Evolutionary conservation across 2,329 filamentous ascomycete species (phyloP).

Genomic region (Cladobotryum mycophilum): DNA sequence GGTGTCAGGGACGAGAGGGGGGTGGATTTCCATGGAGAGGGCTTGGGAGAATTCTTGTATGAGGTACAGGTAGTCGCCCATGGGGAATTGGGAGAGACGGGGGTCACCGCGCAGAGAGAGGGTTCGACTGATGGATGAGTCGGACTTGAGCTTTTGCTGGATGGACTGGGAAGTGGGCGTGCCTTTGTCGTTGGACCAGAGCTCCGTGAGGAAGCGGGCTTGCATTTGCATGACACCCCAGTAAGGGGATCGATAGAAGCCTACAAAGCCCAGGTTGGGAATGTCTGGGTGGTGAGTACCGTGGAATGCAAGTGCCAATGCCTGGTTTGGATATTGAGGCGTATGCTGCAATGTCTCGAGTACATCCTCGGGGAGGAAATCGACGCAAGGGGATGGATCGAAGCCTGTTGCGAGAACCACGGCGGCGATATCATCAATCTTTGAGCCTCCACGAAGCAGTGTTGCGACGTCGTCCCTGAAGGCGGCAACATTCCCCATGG

Average conservation of each 20-base stretch:
- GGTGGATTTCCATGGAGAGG: conserved; percentile 44
- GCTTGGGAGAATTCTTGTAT: conserved; percentile 64
- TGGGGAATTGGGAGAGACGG: conserved; percentile 65
- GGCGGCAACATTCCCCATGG: conserved; percentile 38
- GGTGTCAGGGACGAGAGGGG: conserved; percentile 20
- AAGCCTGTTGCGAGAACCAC: conserved; percentile 74
- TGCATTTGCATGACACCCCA: conserved; percentile 90
- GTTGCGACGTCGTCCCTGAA: conserved; percentile 31
- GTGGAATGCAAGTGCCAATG: conserved; percentile 62
- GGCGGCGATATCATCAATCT: conserved; percentile 53
- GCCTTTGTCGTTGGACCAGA: conserved; percentile 42
- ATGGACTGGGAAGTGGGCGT: conserved; percentile 24
- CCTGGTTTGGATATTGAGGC: conserved; percentile 46
- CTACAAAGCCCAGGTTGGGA: conserved; percentile 67
- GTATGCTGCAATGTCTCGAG: conserved; percentile 53
- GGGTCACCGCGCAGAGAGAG: conserved; percentile 46
- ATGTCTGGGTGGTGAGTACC: conserved; percentile 55
- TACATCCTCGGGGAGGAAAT: conserved; percentile 55
- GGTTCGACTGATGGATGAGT: conserved; percentile 40
- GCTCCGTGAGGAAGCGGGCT: conserved; percentile 57
- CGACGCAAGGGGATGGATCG: conserved; percentile 55
- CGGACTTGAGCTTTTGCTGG: conserved; percentile 34
- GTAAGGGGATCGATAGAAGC: conserved; percentile 77
- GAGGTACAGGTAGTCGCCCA: conserved; percentile 73
- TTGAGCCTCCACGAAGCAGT: conserved; percentile 20